Conservation (phyloP, 805 yeast genomes). For the Sungouiella thailandica region DNA sequence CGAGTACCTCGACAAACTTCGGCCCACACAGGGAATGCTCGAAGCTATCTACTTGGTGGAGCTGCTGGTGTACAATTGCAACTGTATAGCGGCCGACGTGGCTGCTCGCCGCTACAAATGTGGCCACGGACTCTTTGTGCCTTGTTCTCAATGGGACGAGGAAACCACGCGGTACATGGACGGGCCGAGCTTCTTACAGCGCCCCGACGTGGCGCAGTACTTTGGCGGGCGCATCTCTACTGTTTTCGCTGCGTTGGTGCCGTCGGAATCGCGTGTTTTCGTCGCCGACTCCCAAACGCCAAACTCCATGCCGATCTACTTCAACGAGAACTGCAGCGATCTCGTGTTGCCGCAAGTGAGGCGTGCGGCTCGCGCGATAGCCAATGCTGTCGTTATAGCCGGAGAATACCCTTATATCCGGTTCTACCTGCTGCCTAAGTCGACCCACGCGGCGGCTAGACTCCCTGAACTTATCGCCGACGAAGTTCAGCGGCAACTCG, state of each 20-base stretch:
- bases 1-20: constrained; percentile 55
- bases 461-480: constrained; percentile 68
- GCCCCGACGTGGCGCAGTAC: constrained; percentile 26
- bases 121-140: constrained; percentile 70
- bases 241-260: constrained; percentile 42
- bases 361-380: constrained; percentile 57
- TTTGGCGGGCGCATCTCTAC: constrained; percentile 28
- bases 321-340: constrained; percentile 58
- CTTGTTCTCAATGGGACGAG: constrained; percentile 35
- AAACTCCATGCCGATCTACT: constrained; percentile 68
- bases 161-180: constrained; percentile 17
- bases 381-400: constrained; percentile 67
- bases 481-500: constrained; percentile 65
- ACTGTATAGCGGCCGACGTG: constrained; percentile 74
- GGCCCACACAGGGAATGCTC: constrained; percentile 58
- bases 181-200: constrained; percentile 22
- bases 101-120: constrained; percentile 67
- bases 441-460: constrained; percentile 48
- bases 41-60: constrained; percentile 80
- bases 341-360: constrained; percentile 55
- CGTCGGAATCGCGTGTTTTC: constrained; percentile 68
- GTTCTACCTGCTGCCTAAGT: constrained; percentile 52
- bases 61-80: constrained; percentile 61
- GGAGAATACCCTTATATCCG: constrained; percentile 89
- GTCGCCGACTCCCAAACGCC: constrained; percentile 50